These are phyloP conservation scores for Buddleja alternifolia DNA, from an alignment of 257 asterid genomes.

Conservation along the genomic window DNA sequence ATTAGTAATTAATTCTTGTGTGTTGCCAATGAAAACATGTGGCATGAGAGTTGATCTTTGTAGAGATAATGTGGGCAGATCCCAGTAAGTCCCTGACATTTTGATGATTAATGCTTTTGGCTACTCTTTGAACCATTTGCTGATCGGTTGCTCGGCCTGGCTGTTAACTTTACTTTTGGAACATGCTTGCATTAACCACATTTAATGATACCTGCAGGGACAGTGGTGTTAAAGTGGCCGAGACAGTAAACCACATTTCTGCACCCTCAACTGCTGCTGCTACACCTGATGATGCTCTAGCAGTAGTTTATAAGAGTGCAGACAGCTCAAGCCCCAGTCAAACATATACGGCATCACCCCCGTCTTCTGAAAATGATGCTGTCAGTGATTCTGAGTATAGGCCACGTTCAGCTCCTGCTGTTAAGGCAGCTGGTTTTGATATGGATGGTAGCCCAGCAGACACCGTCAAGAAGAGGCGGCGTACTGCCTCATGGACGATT, in stretches of 20 bases:
- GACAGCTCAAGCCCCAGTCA: slow-evolving; percentile 63
- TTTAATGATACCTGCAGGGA: slow-evolving; percentile 54
- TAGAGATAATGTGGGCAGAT: neutral
- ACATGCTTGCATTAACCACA: slow-evolving; percentile 29
- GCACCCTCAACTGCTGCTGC: slow-evolving; percentile 41
- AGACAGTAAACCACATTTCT: slow-evolving; percentile 55
- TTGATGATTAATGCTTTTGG: neutral
- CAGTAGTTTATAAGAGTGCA: slow-evolving; percentile 39
- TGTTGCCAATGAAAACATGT: slow-evolving; percentile 10
- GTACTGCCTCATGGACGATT: slow-evolving; percentile 64
- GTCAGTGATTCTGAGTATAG: slow-evolving; percentile 67
- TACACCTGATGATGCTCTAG: slow-evolving; percentile 37
- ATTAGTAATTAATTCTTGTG: slow-evolving; percentile 13
- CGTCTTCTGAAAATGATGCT: slow-evolving; percentile 51
- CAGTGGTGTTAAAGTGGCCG: slow-evolving; percentile 59
- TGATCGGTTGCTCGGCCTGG: slow-evolving; percentile 13
- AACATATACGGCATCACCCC: slow-evolving; percentile 45
- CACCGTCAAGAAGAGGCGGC: slow-evolving; percentile 90
- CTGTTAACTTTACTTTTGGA: slow-evolving; percentile 21
- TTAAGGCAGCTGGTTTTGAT: slow-evolving; percentile 44
- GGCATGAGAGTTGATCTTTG: slow-evolving; percentile 6
- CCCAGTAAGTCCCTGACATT: slow-evolving; percentile 9
- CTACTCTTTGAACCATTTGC: neutral
- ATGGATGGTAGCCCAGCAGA: slow-evolving; percentile 76
- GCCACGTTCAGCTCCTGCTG: slow-evolving; percentile 43